Conservation (phyloP, 2,329 filamentous ascomycete species). For the Rutstroemia sp. region DNA sequence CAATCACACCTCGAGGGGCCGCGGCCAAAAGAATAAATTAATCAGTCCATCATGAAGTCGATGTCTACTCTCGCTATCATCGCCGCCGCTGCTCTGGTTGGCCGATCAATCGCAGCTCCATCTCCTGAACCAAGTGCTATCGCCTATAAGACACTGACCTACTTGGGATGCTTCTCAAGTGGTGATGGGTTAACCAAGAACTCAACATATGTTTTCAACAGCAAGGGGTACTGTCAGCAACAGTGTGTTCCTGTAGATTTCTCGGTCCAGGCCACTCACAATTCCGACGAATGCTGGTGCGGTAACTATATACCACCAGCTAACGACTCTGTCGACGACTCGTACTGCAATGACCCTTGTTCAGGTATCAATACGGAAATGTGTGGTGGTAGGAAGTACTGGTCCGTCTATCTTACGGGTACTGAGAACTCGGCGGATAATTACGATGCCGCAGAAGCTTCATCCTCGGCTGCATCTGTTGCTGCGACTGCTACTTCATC, state of each 20-base stretch:
- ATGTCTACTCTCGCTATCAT: constrained; percentile 14
- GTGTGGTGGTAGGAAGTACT: constrained; percentile 26
- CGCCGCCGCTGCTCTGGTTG: constrained; percentile 15
- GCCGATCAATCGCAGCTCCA: constrained; percentile 13
- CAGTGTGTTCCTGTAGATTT: constrained; percentile 16
- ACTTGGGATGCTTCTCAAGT: constrained; percentile 25
- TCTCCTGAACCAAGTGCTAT: not conserved
- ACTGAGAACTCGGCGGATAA: constrained; percentile 11
- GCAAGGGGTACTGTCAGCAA: constrained; percentile 22
- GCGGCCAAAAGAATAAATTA: constrained; percentile 13
- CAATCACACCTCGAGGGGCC: constrained; percentile 5
- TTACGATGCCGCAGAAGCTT: constrained; percentile 12
- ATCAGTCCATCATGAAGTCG: constrained; percentile 23
- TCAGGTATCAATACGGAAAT: constrained; percentile 23
- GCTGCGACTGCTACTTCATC: constrained; percentile 15
- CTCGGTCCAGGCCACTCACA: constrained; percentile 22
- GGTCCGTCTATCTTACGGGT: constrained; percentile 24
- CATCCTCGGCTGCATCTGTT: constrained; percentile 7
- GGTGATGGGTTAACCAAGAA: constrained; percentile 21
- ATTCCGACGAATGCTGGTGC: constrained; percentile 25
- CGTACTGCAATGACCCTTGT: constrained; percentile 22
- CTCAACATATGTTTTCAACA: constrained; percentile 22
- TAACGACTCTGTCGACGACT: constrained; percentile 13
- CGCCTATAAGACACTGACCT: constrained; percentile 9
- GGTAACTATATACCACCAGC: constrained; percentile 23